These are phyloP conservation scores for Polychaeton citri DNA, from an alignment of 2,329 filamentous ascomycete species.

Conservation along the genomic window DNA sequence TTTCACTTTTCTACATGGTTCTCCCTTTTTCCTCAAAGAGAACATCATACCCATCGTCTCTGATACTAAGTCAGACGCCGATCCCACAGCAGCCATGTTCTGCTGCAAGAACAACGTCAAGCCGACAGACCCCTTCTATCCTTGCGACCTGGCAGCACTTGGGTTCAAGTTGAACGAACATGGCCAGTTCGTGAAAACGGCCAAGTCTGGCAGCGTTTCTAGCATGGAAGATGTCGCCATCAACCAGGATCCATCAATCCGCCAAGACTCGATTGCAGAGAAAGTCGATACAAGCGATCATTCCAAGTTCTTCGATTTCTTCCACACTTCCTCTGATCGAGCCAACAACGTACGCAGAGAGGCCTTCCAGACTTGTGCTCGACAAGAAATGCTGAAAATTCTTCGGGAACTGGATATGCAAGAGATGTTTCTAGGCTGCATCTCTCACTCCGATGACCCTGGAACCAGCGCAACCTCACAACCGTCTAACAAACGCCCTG, in stretches of 20 bases:
- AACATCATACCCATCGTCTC: background rate
- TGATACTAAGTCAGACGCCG: background rate
- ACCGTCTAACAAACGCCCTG: constrained; percentile 5
- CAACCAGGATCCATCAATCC: too few relatives aligned
- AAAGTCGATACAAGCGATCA: too few relatives aligned
- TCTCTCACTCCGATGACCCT: background rate
- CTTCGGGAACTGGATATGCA: constrained; percentile 10
- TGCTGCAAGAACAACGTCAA: constrained; percentile 54
- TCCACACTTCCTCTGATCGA: constrained; percentile 58
- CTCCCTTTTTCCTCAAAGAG: background rate
- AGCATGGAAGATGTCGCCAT: too few relatives aligned
- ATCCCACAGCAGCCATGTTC: constrained; percentile 48
- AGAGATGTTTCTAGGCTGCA: constrained; percentile 12
- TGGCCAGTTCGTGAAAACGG: constrained; percentile 8
- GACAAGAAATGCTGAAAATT: constrained; percentile 11
- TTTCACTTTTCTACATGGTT: background rate
- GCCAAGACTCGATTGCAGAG: too few relatives aligned
- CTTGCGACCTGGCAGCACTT: constrained; percentile 52
- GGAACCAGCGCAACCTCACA: background rate
- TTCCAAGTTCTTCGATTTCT: constrained; percentile 62
- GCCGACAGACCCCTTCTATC: constrained; percentile 56
- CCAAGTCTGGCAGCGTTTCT: too few relatives aligned
- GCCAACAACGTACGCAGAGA: constrained; percentile 60
- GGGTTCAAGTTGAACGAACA: constrained; percentile 40
- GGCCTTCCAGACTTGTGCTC: constrained; percentile 43